These are phyloP conservation scores for Lachancea nothofagi DNA, from an alignment of 805 yeast genomes.

Conservation along the genomic window DNA sequence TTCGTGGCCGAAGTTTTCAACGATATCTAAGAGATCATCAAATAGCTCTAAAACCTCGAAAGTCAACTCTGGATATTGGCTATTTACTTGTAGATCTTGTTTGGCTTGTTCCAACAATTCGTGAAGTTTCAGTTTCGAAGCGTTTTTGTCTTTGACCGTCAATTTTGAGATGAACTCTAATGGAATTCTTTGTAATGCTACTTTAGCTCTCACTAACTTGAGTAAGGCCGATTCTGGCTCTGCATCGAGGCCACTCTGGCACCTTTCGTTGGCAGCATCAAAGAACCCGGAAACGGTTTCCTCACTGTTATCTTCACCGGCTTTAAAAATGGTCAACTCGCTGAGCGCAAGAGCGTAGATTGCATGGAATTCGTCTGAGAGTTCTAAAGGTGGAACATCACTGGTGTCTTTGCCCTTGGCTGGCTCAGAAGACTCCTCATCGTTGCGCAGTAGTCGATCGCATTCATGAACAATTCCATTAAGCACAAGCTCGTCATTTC, in stretches of 20 bases:
- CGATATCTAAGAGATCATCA: slow-evolving; percentile 64
- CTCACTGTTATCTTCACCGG: slow-evolving; percentile 36
- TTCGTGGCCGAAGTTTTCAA: slow-evolving; percentile 58
- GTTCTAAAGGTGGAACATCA: slow-evolving; percentile 11
- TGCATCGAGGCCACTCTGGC: slow-evolving; percentile 49
- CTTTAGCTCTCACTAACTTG: slow-evolving; percentile 48
- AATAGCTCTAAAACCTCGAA: slow-evolving; percentile 51
- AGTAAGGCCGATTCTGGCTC: slow-evolving; percentile 44
- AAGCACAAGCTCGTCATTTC: slow-evolving; percentile 57
- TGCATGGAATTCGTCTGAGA: slow-evolving; percentile 56
- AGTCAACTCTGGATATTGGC: slow-evolving; percentile 35
- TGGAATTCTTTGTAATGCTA: slow-evolving; percentile 54
- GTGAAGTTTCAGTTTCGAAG: slow-evolving; percentile 33
- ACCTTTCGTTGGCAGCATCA: slow-evolving; percentile 67
- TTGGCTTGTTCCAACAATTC: slow-evolving; percentile 44
- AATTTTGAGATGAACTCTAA: slow-evolving; percentile 50
- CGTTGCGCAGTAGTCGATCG: slow-evolving; percentile 61
- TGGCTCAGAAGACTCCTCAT: slow-evolving; percentile 11
- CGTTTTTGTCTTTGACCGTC: slow-evolving; percentile 36
- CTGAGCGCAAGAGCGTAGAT: slow-evolving; percentile 69
- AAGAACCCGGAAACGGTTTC: slow-evolving; percentile 49
- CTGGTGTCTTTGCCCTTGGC: slow-evolving; percentile 15
- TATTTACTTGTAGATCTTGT: slow-evolving; percentile 41
- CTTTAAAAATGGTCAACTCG: slow-evolving; percentile 55
- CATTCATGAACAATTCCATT: slow-evolving; percentile 92